These are phyloP conservation scores for Peronospora destructor DNA, from an alignment of 352 stramenopile species.

Conservation along the genomic window DNA sequence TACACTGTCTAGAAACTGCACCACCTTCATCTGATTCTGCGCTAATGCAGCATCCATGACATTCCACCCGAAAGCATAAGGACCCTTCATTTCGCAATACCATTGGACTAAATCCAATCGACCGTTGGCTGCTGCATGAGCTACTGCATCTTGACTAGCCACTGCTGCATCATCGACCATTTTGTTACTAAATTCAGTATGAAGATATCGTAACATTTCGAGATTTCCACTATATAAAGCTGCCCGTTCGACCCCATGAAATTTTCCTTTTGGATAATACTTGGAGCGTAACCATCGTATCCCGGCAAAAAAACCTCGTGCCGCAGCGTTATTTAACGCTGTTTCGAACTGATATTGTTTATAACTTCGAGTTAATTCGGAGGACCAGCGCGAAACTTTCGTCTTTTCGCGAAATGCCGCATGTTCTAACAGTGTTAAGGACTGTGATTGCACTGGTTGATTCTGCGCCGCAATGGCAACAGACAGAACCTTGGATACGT, in stretches of 20 bases:
- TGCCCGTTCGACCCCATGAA: conserved; percentile 30
- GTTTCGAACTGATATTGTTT: conserved; percentile 35
- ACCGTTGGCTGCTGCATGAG: conserved; percentile 27
- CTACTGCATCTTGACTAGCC: conserved; percentile 32
- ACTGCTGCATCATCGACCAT: conserved; percentile 30
- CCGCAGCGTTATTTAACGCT: conserved; percentile 24
- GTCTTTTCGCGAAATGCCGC: conserved; percentile 23
- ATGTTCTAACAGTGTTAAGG: conserved; percentile 24
- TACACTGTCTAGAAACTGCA: conserved; percentile 27
- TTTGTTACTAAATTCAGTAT: conserved; percentile 32
- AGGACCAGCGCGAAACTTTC: conserved; percentile 31
- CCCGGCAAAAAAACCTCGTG: conserved; percentile 18
- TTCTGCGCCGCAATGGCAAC: conserved; percentile 23
- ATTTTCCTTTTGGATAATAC: conserved; percentile 33
- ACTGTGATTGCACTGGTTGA: conserved; percentile 11
- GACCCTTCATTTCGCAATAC: conserved; percentile 36
- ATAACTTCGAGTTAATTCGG: conserved; percentile 31
- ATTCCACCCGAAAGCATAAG: conserved; percentile 34
- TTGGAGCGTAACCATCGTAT: conserved; percentile 26
- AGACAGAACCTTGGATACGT: conserved; percentile 29
- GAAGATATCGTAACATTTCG: conserved; percentile 29
- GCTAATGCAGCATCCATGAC: conserved; percentile 42
- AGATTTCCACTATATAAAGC: conserved; percentile 33
- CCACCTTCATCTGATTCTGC: conserved; percentile 35
- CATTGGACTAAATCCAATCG: conserved; percentile 33